Percentiles rank a stretch among this genome's conserved stretches.
Conservation (phyloP, 352 stramenopile genomes). For the Paralagenidium karlingii region DNA sequence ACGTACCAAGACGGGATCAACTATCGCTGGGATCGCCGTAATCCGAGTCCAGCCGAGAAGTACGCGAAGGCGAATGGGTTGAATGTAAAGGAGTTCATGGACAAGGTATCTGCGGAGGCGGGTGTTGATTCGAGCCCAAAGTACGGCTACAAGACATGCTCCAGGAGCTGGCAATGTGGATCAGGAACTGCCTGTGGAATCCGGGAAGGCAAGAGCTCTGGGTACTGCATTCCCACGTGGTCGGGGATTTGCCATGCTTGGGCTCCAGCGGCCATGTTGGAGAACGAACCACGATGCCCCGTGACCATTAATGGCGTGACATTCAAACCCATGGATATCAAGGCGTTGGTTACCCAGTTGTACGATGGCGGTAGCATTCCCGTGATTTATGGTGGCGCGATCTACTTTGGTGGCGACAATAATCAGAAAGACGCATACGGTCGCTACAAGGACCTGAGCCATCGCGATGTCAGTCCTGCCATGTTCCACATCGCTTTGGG, state of each 20-base stretch:
- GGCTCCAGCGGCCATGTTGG: constrained; percentile 3
- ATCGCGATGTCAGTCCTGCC: constrained; percentile 31
- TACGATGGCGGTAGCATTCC: constrained; percentile 8
- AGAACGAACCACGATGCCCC: constrained; percentile 3
- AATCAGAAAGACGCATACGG: constrained; percentile 6
- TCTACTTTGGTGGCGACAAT: constrained; percentile 8
- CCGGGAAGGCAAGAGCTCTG: background rate
- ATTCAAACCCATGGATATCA: constrained; percentile 12
- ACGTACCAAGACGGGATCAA: constrained; percentile 6
- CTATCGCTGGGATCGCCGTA: constrained; percentile 1
- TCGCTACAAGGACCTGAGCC: constrained; percentile 9
- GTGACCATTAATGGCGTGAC: constrained; percentile 6
- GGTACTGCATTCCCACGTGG: constrained; percentile 9
- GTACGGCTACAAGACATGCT: constrained; percentile 9
- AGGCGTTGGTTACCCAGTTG: constrained; percentile 8
- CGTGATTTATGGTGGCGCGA: constrained; percentile 6
- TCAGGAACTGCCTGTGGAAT: background rate
- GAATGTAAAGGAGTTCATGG: constrained; percentile 4
- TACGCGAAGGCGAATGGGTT: constrained; percentile 9
- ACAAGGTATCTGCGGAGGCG: constrained; percentile 3
- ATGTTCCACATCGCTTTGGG: constrained; percentile 29
- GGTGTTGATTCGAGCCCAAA: background rate
- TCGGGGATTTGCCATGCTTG: constrained; percentile 12
- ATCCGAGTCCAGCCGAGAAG: constrained; percentile 4
- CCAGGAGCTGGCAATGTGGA: constrained; percentile 14